Conservation (phyloP, 2,329 filamentous ascomycete genomes). For the Fusarium musae region DNA sequence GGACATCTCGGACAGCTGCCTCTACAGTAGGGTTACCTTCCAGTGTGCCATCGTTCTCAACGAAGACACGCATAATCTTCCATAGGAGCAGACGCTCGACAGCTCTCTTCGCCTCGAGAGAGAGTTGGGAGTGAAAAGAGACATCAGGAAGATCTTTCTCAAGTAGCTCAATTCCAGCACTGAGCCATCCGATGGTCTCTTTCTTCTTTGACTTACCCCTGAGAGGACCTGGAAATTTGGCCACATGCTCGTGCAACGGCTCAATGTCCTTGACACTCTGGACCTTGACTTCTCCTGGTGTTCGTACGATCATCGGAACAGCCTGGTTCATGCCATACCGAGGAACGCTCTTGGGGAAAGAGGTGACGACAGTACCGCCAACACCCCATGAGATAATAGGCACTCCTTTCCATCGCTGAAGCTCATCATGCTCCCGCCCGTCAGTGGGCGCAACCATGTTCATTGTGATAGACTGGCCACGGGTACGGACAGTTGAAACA, state of each 20-base stretch:
- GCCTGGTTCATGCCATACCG: slow-evolving; percentile 82
- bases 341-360: slow-evolving; percentile 89
- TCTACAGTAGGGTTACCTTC: slow-evolving; percentile 79
- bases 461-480: slow-evolving; percentile 65
- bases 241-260: slow-evolving; percentile 75
- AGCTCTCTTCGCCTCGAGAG: slow-evolving; percentile 73
- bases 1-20: slow-evolving; percentile 77
- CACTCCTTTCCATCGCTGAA: slow-evolving; percentile 90
- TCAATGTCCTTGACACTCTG: slow-evolving; percentile 78
- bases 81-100: slow-evolving; percentile 86
- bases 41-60: slow-evolving; percentile 86
- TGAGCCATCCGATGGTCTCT: slow-evolving; percentile 85
- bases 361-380: slow-evolving; percentile 82
- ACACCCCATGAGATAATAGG: slow-evolving; percentile 91
- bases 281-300: slow-evolving; percentile 84
- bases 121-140: slow-evolving; percentile 61
- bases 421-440: slow-evolving; percentile 76
- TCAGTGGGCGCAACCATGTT: slow-evolving; percentile 72
- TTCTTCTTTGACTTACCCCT: slow-evolving; percentile 96
- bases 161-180: slow-evolving; percentile 76
- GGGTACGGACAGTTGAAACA: slow-evolving; percentile 51
- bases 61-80: slow-evolving; percentile 83
- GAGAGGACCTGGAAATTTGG: slow-evolving; percentile 89
- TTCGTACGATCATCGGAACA: slow-evolving; percentile 82
- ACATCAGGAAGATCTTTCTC: slow-evolving; percentile 68